Evolutionary conservation across 768 basidiomycete genomes (phyloP), one percentile per base, ranked within the genome.

Genomic region (Calocera viscosa): DNA sequence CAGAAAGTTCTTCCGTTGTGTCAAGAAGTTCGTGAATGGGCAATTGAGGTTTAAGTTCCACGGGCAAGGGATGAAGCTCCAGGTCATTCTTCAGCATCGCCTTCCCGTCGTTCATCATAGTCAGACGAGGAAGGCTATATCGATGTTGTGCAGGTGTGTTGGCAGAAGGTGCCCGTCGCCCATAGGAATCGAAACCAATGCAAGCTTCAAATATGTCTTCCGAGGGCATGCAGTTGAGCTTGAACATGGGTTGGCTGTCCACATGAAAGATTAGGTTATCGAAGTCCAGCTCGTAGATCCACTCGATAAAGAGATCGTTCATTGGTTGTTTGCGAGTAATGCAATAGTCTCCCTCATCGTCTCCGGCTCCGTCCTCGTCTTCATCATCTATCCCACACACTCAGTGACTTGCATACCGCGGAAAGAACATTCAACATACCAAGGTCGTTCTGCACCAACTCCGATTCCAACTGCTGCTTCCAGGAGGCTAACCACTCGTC

Each of bases 211-310:
- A 71, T 35, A 63, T 33, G 17, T 71, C 68, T 0, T 63, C 12
- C 2, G 65, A 35, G 1, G 72, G 72, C 68, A 73, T 70, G 41
- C 69, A 66, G n/a, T 64, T n/a, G 5, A 63, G 30, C 5, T 7
- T 3, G 28, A 63, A 63, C 53, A 66, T 24, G 17, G 69, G 68
- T 3, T 64, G 16, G 12, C 28, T 33, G 66, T 74, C 24, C 30
- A 71, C 67, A 34, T 72, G 69, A 47, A 76, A 76, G 17, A 74
- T 71, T 19, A 70, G 67, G 33, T 73, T 67, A 66, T 76, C 75
- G 28, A 76, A 65, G 43, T 76, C 74, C 33, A 76, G 71, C 49
- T 70, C 69, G 47, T 76, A 76, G 17, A 72, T 64, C 72, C 73
- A 76, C 60, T 76, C 73, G 49, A 74, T 75, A 65, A 71, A 67